These are phyloP conservation scores for Emmonsia crescens DNA, from an alignment of 2,329 filamentous ascomycete species.

Conservation along the genomic window DNA sequence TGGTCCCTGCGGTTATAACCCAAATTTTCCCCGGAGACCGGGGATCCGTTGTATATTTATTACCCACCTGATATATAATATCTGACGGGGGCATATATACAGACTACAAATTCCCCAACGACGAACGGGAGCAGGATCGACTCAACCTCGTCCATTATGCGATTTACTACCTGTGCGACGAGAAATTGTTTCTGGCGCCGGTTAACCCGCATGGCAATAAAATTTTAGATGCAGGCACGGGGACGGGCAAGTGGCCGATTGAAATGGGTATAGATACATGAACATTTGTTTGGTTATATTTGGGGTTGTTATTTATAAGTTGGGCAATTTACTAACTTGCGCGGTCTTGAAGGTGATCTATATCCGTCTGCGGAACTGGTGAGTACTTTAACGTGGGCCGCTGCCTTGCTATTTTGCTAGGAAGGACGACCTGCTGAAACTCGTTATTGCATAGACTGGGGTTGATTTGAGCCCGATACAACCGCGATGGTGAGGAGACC, in stretches of 20 bases:
- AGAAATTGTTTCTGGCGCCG: conserved; percentile 23
- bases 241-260: conserved; percentile 23
- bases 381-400: conserved; percentile 2
- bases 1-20: neutral
- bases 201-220: conserved; percentile 12
- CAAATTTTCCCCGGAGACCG: neutral
- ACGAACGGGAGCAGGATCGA: conserved; percentile 29
- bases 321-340: neutral
- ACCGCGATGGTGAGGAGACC: neutral
- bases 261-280: conserved; percentile 17
- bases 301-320: neutral
- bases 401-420: conserved; percentile 1
- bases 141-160: conserved; percentile 30
- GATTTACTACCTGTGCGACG: conserved; percentile 15
- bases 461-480: conserved; percentile 7
- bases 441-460: neutral
- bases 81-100: neutral
- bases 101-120: conserved; percentile 25
- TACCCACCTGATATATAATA: neutral
- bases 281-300: neutral
- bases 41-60: neutral
- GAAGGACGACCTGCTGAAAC: neutral
- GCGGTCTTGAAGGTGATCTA: conserved; percentile 15
- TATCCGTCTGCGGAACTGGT: conserved; percentile 9
- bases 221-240: conserved; percentile 22